Evolutionary conservation across 306 rosid species (phyloP).

Genomic region (Acacia melanoxylon): DNA sequence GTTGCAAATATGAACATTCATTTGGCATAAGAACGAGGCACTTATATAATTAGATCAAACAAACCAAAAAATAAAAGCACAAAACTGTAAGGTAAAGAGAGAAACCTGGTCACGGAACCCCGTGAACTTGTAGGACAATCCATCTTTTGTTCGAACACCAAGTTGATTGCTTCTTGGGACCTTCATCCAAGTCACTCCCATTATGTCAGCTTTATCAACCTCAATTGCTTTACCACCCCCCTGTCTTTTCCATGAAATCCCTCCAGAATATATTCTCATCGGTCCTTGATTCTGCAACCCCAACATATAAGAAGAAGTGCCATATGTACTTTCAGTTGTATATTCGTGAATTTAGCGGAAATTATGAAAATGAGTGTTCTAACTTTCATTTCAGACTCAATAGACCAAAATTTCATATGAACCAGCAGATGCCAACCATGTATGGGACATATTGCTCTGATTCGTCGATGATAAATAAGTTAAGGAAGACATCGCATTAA

Average conservation of each 20-base stretch:
- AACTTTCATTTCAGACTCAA: not conserved
- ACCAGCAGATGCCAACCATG: constrained; percentile 2
- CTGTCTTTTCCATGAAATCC: constrained; percentile 90
- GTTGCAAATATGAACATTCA: not conserved
- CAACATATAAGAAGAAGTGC: constrained; percentile 5
- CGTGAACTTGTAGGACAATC: constrained; percentile 84
- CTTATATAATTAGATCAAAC: not conserved
- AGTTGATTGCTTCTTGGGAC: constrained; percentile 92
- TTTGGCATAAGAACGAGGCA: not conserved
- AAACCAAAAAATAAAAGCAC: not conserved
- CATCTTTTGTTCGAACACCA: constrained; percentile 89
- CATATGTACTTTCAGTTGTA: constrained; percentile 5
- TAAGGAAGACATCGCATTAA: not conserved
- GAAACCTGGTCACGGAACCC: constrained; percentile 97
- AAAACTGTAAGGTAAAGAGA: not conserved
- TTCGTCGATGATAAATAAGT: not conserved
- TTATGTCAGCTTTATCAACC: constrained; percentile 87
- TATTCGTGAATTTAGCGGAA: not conserved
- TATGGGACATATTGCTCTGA: not conserved
- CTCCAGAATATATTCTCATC: constrained; percentile 77
- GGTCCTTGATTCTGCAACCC: constrained; percentile 89
- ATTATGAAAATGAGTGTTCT: not conserved
- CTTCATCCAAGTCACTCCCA: constrained; percentile 97
- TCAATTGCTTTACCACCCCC: constrained; percentile 96
- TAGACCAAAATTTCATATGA: constrained; percentile 10